Conservation (phyloP, 352 stramenopile species). For the Globisporangium orthogonon region DNA sequence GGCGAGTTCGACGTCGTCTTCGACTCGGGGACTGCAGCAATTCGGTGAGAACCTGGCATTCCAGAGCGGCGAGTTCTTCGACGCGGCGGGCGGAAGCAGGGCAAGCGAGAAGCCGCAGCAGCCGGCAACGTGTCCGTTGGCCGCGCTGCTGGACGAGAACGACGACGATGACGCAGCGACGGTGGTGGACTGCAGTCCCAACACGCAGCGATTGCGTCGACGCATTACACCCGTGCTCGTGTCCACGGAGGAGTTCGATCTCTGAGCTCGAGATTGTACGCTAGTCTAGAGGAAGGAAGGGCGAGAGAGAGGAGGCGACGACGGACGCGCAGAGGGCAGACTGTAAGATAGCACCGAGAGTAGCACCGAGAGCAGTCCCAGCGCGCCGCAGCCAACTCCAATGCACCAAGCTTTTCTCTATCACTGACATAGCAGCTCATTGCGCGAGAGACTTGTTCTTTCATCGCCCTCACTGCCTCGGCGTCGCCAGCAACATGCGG, state of each 20-base stretch:
- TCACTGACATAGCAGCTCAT: neutral
- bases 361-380: neutral
- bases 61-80: constrained; percentile 8
- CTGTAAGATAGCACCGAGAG: constrained; percentile 2
- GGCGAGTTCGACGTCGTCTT: constrained; percentile 13
- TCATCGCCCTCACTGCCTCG: neutral
- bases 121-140: constrained; percentile 1
- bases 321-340: neutral
- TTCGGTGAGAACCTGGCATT: constrained; percentile 41
- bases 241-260: constrained; percentile 47
- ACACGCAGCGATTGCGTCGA: constrained; percentile 27
- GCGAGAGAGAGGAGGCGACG: neutral
- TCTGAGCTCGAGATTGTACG: constrained; percentile 17
- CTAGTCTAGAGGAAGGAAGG: constrained; percentile 1
- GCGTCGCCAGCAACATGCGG: constrained; percentile 41
- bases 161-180: constrained; percentile 12
- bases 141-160: constrained; percentile 19
- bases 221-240: constrained; percentile 50
- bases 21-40: constrained; percentile 23
- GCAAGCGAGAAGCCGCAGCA: neutral
- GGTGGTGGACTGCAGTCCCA: constrained; percentile 18
- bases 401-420: neutral
- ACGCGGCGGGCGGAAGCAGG: neutral
- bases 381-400: neutral
- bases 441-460: too few species aligned